Base-by-base conservation (phyloP, 352 stramenopile species). In the Pythium volutum region DNA sequence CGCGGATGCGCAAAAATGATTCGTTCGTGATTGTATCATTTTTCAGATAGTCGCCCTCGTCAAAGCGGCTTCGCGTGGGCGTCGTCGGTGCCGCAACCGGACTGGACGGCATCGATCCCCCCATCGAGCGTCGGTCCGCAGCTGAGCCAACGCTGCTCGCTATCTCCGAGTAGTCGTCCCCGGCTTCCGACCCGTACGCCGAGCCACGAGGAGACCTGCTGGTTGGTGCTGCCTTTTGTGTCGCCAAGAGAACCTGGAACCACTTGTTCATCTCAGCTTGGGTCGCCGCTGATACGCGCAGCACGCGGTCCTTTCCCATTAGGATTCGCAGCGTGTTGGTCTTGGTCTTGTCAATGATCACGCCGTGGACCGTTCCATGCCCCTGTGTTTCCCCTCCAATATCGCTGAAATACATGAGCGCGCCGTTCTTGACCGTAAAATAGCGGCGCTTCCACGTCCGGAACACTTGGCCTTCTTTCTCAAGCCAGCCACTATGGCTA, bases 11-110 rank as follows among this genome's bases (percentile, higher is more conserved):
- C 51, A 89, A 62, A 43, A 88, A 81, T 22, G 79, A 87, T 31
- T 91, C 79, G 67, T 91, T 87, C 36, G 71, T 82, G 66, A 91
- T 82, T n/a, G 74, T 78, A 29, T 91, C 79, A 51, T 89, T 88
- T 27, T 63, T 43, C 2, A 91, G 57, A 67, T 91, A 89, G 51
- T 91, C 79, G 27, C 55, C 70, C 38, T 77, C 69, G 23, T 85
- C 61, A 20, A 88, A 76, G 15, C 77, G 77, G 43, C 71, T 75
- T 16, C 10, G 67, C 20, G 2, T 48, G 43, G 25, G 43, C 34
- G 47, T 53, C 26, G 39, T 20, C 15, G 46, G 1, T 31, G 26
- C 18, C 7, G 36, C 29, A 2, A 50, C 47, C 15, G 48, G 62
- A 14, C 33, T 63, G 4, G 39, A 46, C 8, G 56, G 55, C 3